Base-by-base conservation (phyloP, 208 protist genomes). In the Acanthamoeba quina region DNA sequence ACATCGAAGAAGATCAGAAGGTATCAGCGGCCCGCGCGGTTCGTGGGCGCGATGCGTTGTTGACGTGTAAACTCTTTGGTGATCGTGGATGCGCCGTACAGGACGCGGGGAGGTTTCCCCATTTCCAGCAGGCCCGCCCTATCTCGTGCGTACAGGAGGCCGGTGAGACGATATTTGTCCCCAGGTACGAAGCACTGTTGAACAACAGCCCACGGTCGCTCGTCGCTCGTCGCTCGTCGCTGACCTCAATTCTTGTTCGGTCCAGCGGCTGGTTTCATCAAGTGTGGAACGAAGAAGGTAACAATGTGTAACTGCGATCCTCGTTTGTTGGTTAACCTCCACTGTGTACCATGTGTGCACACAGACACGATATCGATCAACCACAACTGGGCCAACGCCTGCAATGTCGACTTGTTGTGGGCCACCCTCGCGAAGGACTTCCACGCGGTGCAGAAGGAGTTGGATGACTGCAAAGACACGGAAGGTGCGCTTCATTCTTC, bases 191-290 rank as follows among this genome's bases (percentile, higher is more conserved):
- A 17, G 6, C 15, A 26, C 21, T 19, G 15, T 64, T 64, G 5
- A 0, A 4, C 80, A 60, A 2, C n/a, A 60, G 31, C 80, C 76
- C 21, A 0, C 21, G n/a, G 6, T 9, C 49, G 10, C 76, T 3
- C 5, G 5, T 47, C 74, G 5, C 29, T 31, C 26, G 21, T 37
- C 11, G 13, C 15, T 26, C 13, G 56, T 62, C 21, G 56, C 60
- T 21, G 0, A 11, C 9, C 70, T 80, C 70, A 80, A 0, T 47
- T 80, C 21, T 6, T 80, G 31, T 7, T 80, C 17, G 17, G 17
- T n/a, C 37, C 49, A 88, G 80, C 41, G 80, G 86, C 17, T 92
- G 86, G 86, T 92, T 60, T 92, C 86, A 92, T 92, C 86, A 92
- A 31, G 86, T 92, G 15, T 56, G 37, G 34, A 92, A 92, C 37